These are phyloP conservation scores for Debaryomyces subglobosus DNA, from an alignment of 1,139 yeast genomes.

Conservation along the genomic window DNA sequence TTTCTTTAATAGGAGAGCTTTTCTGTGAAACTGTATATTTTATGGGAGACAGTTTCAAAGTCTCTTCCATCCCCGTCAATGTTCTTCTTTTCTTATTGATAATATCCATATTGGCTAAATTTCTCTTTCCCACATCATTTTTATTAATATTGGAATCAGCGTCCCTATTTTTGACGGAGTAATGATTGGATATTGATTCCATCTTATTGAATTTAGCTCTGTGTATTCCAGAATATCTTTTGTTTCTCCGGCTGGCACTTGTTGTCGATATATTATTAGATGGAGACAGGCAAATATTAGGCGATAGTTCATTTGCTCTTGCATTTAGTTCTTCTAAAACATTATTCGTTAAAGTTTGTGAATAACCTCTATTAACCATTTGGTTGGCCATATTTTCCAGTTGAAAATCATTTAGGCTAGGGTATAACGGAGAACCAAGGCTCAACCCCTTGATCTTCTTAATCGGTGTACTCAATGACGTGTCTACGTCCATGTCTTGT, in stretches of 20 bases:
- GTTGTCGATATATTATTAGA: constrained; percentile 7
- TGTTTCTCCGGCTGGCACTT: constrained; percentile 21
- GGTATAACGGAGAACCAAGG: constrained; percentile 31
- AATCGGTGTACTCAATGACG: constrained; percentile 42
- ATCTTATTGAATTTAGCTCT: constrained; percentile 37
- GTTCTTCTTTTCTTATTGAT: constrained; percentile 38
- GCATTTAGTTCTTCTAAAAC: constrained; percentile 45
- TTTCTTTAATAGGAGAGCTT: constrained; percentile 10
- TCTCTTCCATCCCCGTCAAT: constrained; percentile 26
- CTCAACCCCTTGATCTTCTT: constrained; percentile 39
- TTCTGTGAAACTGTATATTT: constrained; percentile 1
- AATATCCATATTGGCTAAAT: constrained; percentile 14
- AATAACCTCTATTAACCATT: constrained; percentile 47
- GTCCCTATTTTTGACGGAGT: constrained; percentile 25
- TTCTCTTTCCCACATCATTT: constrained; percentile 16
- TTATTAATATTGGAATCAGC: background rate
- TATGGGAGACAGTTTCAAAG: constrained; percentile 3
- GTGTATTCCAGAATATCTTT: constrained; percentile 40
- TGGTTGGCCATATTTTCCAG: constrained; percentile 12
- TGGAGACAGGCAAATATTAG: constrained; percentile 18
- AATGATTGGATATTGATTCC: constrained; percentile 48
- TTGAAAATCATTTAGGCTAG: constrained; percentile 17
- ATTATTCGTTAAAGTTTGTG: constrained; percentile 42
- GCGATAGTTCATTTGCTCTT: constrained; percentile 36
- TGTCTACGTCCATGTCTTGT: constrained; percentile 11